Evolutionary conservation across 2,329 filamentous ascomycete species (phyloP).

Genomic region (Macrophomina phaseolina): DNA sequence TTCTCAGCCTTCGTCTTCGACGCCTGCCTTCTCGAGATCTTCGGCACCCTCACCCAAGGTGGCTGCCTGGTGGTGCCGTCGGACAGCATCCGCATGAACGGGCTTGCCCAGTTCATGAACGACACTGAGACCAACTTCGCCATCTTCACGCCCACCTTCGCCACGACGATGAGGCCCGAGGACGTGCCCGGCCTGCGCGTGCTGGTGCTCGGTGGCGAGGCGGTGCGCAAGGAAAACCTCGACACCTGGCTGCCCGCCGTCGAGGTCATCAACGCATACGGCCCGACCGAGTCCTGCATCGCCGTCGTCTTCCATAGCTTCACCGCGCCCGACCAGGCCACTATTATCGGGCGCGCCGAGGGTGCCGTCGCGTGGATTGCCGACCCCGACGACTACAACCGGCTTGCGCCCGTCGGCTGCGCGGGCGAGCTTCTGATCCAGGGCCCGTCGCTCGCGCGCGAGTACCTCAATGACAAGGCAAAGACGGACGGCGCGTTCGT

Average conservation of each 20-base stretch:
- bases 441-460: slow-evolving; percentile 56
- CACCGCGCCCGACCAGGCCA: not conserved
- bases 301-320: slow-evolving; percentile 7
- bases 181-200: slow-evolving; percentile 48
- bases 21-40: slow-evolving; percentile 61
- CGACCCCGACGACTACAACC: slow-evolving; percentile 39
- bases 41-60: slow-evolving; percentile 57
- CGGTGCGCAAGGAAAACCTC: slow-evolving; percentile 34
- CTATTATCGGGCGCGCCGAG: not conserved
- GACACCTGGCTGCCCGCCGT: slow-evolving; percentile 36
- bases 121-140: slow-evolving; percentile 36
- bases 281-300: slow-evolving; percentile 28
- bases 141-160: slow-evolving; percentile 46
- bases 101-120: slow-evolving; percentile 34
- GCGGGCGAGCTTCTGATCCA: slow-evolving; percentile 63
- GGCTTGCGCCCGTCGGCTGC: slow-evolving; percentile 39
- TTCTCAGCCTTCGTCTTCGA: slow-evolving; percentile 60
- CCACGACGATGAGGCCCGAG: slow-evolving; percentile 44
- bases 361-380: slow-evolving; percentile 38
- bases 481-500: slow-evolving; percentile 39
- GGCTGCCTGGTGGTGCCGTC: slow-evolving; percentile 62
- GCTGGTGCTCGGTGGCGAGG: slow-evolving; percentile 41
- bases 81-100: slow-evolving; percentile 56
- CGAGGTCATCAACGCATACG: slow-evolving; percentile 47
- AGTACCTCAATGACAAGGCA: slow-evolving; percentile 36